phyloP scores from a whole-genome alignment of 2,329 filamentous ascomycete species.

The Sclerotinia glacialis region DNA sequence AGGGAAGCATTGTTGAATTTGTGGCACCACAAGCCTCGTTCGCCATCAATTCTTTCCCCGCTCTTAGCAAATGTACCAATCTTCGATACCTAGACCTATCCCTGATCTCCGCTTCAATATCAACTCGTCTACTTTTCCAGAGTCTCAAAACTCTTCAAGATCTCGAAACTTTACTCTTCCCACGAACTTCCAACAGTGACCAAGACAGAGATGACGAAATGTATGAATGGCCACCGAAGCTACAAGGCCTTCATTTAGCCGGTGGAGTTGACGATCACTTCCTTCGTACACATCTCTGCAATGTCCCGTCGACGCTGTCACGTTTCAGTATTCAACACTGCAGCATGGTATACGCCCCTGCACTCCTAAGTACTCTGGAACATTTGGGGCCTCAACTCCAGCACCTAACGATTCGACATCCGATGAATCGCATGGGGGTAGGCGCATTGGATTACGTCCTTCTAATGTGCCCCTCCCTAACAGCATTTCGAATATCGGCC shows the following conservation, averaged over 20 bases:
- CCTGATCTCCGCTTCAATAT: slow-evolving; percentile 38
- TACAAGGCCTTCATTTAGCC: slow-evolving; percentile 38
- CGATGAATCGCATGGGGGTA: slow-evolving; percentile 35
- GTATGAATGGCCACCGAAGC: slow-evolving; percentile 38
- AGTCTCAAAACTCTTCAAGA: slow-evolving; percentile 34
- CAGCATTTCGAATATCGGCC: slow-evolving; percentile 36
- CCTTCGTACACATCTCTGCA: slow-evolving; percentile 30
- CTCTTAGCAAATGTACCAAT: slow-evolving; percentile 38
- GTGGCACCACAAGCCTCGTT: slow-evolving; percentile 40
- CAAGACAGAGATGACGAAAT: slow-evolving; percentile 20
- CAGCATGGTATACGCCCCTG: slow-evolving; percentile 29
- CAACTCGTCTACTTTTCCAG: slow-evolving; percentile 37
- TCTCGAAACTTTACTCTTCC: slow-evolving; percentile 38
- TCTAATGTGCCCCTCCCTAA: slow-evolving; percentile 32
- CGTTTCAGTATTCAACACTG: slow-evolving; percentile 39
- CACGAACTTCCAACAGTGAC: slow-evolving; percentile 34
- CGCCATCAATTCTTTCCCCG: slow-evolving; percentile 40
- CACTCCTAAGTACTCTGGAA: slow-evolving; percentile 30
- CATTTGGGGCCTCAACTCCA: slow-evolving; percentile 32
- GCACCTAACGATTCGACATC: slow-evolving; percentile 39
- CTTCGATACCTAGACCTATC: slow-evolving; percentile 38
- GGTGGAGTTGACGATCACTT: slow-evolving; percentile 38
- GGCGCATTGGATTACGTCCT: slow-evolving; percentile 34
- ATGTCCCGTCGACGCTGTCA: slow-evolving; percentile 30
- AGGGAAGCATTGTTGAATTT: slow-evolving; percentile 39